Evolutionary conservation across 306 rosid species (phyloP).

Genomic region (Gastrolobium bilobum): DNA sequence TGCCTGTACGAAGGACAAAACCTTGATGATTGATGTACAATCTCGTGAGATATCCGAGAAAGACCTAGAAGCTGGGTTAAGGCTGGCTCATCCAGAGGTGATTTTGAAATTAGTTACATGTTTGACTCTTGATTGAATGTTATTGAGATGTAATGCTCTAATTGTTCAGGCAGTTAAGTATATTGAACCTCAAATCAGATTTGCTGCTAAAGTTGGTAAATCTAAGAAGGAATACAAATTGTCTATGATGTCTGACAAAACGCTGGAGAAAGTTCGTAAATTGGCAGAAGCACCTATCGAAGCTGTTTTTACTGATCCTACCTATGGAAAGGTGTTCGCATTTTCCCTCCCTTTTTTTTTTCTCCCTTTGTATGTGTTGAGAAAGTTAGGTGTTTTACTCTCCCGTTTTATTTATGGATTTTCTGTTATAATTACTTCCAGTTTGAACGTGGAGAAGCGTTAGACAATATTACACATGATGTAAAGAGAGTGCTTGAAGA

Average conservation of each 20-base stretch:
- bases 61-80: slow-evolving; percentile 90
- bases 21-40: slow-evolving; percentile 98
- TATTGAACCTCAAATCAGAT: slow-evolving; percentile 91
- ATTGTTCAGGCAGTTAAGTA: slow-evolving; percentile 83
- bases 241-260: slow-evolving; percentile 84
- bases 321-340: slow-evolving; percentile 85
- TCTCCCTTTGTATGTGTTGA: slow-evolving; percentile 10
- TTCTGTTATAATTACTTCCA: slow-evolving; percentile 50
- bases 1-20: slow-evolving; percentile 95
- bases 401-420: slow-evolving; percentile 18
- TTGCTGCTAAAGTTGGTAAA: slow-evolving; percentile 94
- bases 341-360: slow-evolving; percentile 18
- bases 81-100: slow-evolving; percentile 95
- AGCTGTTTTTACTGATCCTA: slow-evolving; percentile 90
- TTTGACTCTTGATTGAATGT: slow-evolving; percentile 28
- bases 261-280: slow-evolving; percentile 75
- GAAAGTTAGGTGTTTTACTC: not conserved
- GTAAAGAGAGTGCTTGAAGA: slow-evolving; percentile 81
- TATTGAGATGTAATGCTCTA: slow-evolving; percentile 47
- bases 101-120: slow-evolving; percentile 48
- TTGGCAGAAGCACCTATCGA: slow-evolving; percentile 85
- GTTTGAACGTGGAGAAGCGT: slow-evolving; percentile 98
- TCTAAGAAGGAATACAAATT: slow-evolving; percentile 83
- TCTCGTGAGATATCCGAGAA: slow-evolving; percentile 91
- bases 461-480: slow-evolving; percentile 83